Conservation (phyloP, 345 rosid genomes). For the Arabis hirsuta region DNA sequence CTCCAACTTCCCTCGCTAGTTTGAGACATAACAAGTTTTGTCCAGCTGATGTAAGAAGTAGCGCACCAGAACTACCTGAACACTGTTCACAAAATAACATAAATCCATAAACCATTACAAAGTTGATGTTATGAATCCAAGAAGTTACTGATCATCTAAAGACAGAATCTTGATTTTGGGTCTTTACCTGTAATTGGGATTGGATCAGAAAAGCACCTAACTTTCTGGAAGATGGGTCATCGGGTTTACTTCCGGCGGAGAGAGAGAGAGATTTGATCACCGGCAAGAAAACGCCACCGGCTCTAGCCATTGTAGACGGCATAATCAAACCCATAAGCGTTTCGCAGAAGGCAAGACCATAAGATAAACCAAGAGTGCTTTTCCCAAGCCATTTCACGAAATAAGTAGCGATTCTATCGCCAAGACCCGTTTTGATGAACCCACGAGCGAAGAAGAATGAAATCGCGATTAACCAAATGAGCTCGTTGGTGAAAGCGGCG, state of each 20-base stretch:
- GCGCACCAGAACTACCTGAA: constrained; percentile 83
- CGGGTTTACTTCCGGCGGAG: constrained; percentile 79
- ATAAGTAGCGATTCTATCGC: constrained; percentile 92
- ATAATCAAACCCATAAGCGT: constrained; percentile 86
- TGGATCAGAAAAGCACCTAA: constrained; percentile 78
- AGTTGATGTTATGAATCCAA: too few species aligned
- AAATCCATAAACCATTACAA: not conserved
- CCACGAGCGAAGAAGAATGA: constrained; percentile 99
- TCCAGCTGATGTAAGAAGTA: constrained; percentile 92
- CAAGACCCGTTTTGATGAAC: constrained; percentile 88
- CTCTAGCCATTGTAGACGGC: constrained; percentile 97
- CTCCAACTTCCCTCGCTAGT: constrained; percentile 93
- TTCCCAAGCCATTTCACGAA: constrained; percentile 90
- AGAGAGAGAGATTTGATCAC: constrained; percentile 81
- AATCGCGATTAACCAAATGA: constrained; percentile 91
- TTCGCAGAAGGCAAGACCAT: constrained; percentile 83
- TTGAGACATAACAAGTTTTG: constrained; percentile 93
- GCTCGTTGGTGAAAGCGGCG: constrained; percentile 84
- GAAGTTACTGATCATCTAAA: too few species aligned
- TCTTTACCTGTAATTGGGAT: constrained; percentile 80
- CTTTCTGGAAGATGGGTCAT: constrained; percentile 65
- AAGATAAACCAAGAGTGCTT: constrained; percentile 85
- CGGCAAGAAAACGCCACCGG: constrained; percentile 92
- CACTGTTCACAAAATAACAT: constrained; percentile 55
- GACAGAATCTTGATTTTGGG: not conserved